Percentiles rank a stretch among this genome's conserved stretches.
Conservation (phyloP, 2,329 filamentous ascomycete species). For the Diplodia mutila region DNA sequence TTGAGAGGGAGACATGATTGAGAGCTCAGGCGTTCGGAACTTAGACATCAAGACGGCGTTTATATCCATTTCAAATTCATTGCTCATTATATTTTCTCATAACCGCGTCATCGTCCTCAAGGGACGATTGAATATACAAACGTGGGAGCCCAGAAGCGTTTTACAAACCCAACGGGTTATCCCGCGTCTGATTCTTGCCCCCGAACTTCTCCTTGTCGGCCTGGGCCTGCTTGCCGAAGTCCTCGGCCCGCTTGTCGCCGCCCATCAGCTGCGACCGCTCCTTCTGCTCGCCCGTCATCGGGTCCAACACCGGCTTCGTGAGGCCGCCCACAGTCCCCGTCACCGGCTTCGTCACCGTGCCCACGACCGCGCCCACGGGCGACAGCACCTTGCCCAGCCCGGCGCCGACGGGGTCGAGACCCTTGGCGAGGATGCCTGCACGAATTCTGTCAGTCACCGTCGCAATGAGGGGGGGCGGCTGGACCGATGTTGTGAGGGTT, state of each 20-base stretch:
- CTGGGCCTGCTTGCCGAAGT: slow-evolving; percentile 19
- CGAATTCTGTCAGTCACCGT: background rate
- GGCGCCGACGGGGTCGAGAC: slow-evolving; percentile 35
- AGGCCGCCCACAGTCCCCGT: slow-evolving; percentile 42
- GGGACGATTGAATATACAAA: background rate
- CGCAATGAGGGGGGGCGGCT: too few species aligned
- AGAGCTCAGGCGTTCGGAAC: background rate
- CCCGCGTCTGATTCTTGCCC: slow-evolving; percentile 44
- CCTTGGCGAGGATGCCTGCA: slow-evolving; percentile 28
- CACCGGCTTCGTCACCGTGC: slow-evolving; percentile 44
- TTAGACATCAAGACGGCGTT: background rate
- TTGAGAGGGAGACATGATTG: slow-evolving; percentile 28
- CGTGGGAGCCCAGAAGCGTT: background rate
- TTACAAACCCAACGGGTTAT: slow-evolving; percentile 44
- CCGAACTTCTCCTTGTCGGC: slow-evolving; percentile 43
- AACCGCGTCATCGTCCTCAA: background rate
- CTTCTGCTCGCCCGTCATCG: slow-evolving; percentile 39
- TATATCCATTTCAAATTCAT: background rate
- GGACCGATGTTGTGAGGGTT: background rate
- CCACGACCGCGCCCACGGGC: slow-evolving; percentile 44
- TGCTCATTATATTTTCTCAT: background rate
- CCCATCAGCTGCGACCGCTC: slow-evolving; percentile 43
- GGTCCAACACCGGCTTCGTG: slow-evolving; percentile 42
- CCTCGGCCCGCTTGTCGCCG: slow-evolving; percentile 41
- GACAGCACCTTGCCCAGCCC: slow-evolving; percentile 44